Evolutionary conservation across 129 eudicot genomes (phyloP).

Genomic region (Centella asiatica): DNA sequence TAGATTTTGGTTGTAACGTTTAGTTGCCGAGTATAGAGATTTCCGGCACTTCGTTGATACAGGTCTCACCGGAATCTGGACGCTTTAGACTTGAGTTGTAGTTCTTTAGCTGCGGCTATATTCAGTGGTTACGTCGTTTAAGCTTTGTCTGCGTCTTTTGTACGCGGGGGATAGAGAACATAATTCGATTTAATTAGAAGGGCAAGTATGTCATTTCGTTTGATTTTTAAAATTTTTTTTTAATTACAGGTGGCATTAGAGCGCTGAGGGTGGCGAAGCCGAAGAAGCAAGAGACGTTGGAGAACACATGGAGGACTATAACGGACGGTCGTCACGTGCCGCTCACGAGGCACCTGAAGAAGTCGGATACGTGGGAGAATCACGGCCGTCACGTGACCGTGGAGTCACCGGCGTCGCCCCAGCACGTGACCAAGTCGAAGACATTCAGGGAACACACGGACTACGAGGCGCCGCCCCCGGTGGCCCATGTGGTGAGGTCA

Average conservation of each 20-base stretch:
- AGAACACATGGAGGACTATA: conserved; percentile 69
- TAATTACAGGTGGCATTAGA: conserved; percentile 31
- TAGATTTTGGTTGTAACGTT: conserved; percentile 4
- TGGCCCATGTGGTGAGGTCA: conserved; percentile 5
- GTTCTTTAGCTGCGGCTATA: too few relatives aligned
- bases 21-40: background rate
- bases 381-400: conserved; percentile 18
- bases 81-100: background rate
- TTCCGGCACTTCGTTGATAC: background rate
- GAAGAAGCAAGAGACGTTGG: conserved; percentile 51
- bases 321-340: conserved; percentile 69
- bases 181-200: background rate
- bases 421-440: conserved; percentile 27
- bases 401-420: conserved; percentile 5
- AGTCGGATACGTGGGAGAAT: conserved; percentile 37
- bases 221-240: background rate
- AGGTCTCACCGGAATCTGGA: background rate
- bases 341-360: conserved; percentile 42
- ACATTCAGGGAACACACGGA: conserved; percentile 41
- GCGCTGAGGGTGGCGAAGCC: conserved; percentile 43
- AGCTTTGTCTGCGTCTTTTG: too few relatives aligned
- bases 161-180: too few relatives aligned
- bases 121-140: too few relatives aligned
- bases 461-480: conserved; percentile 8
- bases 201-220: background rate